Evolutionary conservation across 495 filamentous ascomycete species (phyloP).

Genomic region (Penicillium herquei): DNA sequence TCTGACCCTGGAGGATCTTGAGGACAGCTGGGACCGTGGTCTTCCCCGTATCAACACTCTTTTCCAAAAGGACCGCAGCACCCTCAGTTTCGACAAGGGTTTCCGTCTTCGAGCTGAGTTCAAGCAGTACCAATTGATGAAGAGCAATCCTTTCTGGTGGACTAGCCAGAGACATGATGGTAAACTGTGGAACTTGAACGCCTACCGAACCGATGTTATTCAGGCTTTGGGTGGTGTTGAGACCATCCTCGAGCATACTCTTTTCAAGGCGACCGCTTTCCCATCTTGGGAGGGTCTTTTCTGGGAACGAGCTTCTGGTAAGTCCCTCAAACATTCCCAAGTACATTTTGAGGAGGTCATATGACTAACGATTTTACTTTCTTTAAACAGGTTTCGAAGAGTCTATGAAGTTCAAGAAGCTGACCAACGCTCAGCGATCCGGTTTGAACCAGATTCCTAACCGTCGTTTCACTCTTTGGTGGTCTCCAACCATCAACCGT

Average conservation of each 20-base stretch:
- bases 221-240: constrained; percentile 99
- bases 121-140: constrained; percentile 98
- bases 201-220: constrained; percentile 97
- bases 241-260: constrained; percentile 95
- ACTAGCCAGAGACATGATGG: constrained; percentile 97
- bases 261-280: constrained; percentile 99
- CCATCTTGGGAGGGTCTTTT: constrained; percentile 99
- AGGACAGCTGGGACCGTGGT: constrained; percentile 99
- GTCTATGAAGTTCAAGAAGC: constrained; percentile 97
- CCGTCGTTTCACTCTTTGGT: constrained; percentile 98
- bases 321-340: background rate
- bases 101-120: constrained; percentile 96
- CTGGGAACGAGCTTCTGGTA: constrained; percentile 61
- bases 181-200: constrained; percentile 98
- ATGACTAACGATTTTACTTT: constrained; percentile 42
- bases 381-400: constrained; percentile 67
- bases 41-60: constrained; percentile 98
- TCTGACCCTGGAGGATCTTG: constrained; percentile 92
- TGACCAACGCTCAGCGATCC: constrained; percentile 96
- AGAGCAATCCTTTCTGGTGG: constrained; percentile 99
- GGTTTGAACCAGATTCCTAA: constrained; percentile 99
- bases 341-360: background rate
- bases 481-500: constrained; percentile 75
- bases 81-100: constrained; percentile 97
- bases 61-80: constrained; percentile 98